These are phyloP conservation scores for Avena sativa DNA, from an alignment of 176 grass and related monocot genomes.

Conservation along the genomic window DNA sequence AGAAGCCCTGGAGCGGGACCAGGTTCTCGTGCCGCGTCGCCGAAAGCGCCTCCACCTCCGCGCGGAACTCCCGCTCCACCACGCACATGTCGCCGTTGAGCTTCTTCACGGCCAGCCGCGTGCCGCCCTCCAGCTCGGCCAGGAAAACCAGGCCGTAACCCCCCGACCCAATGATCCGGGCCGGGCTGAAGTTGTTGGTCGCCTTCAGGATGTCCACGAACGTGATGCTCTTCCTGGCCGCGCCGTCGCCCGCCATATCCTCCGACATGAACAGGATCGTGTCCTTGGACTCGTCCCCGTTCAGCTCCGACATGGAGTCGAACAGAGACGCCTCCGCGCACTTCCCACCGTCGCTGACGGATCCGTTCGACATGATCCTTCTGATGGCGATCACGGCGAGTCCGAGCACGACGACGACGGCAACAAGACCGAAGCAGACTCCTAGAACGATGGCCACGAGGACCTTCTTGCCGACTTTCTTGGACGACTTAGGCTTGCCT, in stretches of 20 bases:
- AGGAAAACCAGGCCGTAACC: conserved; percentile 61
- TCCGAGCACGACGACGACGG: conserved; percentile 22
- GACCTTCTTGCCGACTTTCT: not conserved
- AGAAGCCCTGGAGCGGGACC: conserved; percentile 64
- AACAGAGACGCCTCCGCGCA: conserved; percentile 27
- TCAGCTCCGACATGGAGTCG: conserved; percentile 37
- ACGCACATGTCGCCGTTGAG: conserved; percentile 63
- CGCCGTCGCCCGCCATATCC: not conserved
- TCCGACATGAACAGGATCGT: conserved; percentile 46
- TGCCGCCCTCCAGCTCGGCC: conserved; percentile 49
- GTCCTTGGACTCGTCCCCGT: conserved; percentile 33
- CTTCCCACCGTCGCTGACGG: not conserved
- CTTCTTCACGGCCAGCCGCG: conserved; percentile 58
- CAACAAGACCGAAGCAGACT: conserved; percentile 39
- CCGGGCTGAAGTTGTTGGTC: conserved; percentile 53
- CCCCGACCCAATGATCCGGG: conserved; percentile 48
- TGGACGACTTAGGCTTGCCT: not conserved
- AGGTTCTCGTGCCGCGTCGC: conserved; percentile 57
- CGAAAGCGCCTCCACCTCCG: conserved; percentile 58
- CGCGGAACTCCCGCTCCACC: conserved; percentile 61
- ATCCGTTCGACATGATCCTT: conserved; percentile 7
- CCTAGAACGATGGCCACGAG: conserved; percentile 47
- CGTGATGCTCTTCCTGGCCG: conserved; percentile 20
- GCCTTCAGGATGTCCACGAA: conserved; percentile 58
- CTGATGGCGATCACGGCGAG: conserved; percentile 32